phyloP scores from a whole-genome alignment of 306 rosid genomes.

The Bauhinia variegata region DNA sequence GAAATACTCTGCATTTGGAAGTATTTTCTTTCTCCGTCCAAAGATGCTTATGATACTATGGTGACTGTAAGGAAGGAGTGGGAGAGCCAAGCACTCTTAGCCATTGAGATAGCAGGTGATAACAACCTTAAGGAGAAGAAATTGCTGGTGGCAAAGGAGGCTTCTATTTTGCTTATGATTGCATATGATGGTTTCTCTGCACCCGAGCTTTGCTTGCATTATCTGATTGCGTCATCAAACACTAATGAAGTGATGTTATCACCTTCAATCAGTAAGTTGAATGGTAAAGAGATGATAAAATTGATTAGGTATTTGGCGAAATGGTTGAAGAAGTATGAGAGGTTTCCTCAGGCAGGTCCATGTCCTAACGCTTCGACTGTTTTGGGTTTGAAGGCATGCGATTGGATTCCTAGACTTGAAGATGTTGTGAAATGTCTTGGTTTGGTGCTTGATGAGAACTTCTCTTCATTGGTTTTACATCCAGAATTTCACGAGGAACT shows the following conservation, averaged over 20 bases:
- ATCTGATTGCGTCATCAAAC: constrained; percentile 69
- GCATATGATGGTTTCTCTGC: constrained; percentile 77
- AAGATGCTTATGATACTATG: constrained; percentile 47
- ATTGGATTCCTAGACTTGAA: constrained; percentile 83
- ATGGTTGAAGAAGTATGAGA: constrained; percentile 88
- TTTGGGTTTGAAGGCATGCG: constrained; percentile 68
- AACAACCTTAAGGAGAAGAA: constrained; percentile 43
- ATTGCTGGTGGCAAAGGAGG: constrained; percentile 58
- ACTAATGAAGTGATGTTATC: constrained; percentile 55
- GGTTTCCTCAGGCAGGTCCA: constrained; percentile 74
- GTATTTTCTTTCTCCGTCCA: constrained; percentile 66
- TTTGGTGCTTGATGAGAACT: constrained; percentile 69
- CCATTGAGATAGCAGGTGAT: constrained; percentile 56
- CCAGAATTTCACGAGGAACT: constrained; percentile 76
- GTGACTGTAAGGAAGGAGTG: constrained; percentile 70
- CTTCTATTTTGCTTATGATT: constrained; percentile 75
- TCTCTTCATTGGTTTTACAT: constrained; percentile 71
- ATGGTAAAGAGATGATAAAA: constrained; percentile 59
- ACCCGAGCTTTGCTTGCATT: constrained; percentile 75
- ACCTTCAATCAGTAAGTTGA: constrained; percentile 64
- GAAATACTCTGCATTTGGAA: constrained; percentile 69
- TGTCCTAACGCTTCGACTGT: constrained; percentile 48
- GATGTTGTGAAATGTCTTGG: constrained; percentile 64
- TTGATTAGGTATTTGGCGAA: constrained; percentile 73
- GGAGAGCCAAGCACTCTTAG: constrained; percentile 71